Evolutionary conservation across 345 rosid genomes (phyloP).

Genomic region (Aquilaria yunnanensis): DNA sequence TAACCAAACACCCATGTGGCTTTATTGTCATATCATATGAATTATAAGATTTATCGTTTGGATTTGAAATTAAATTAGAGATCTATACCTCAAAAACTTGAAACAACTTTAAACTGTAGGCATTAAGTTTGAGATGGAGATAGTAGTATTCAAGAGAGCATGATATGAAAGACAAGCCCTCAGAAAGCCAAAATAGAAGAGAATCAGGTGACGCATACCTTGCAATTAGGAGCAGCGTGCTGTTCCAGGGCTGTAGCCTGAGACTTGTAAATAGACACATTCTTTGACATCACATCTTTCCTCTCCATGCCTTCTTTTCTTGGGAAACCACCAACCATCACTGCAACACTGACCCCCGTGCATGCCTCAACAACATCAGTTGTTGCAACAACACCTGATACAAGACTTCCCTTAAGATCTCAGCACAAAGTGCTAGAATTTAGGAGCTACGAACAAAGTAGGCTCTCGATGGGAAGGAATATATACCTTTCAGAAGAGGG

Average conservation of each 20-base stretch:
- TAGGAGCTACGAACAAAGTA: no score
- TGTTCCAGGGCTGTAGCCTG: conserved; percentile 96
- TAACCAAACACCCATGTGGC: neutral
- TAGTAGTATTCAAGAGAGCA: no score
- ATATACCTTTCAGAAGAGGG: conserved; percentile 88
- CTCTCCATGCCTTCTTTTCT: conserved; percentile 99
- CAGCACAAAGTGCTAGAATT: neutral
- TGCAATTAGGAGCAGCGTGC: conserved; percentile 94
- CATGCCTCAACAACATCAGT: conserved; percentile 96
- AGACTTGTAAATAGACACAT: conserved; percentile 92
- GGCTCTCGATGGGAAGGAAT: neutral
- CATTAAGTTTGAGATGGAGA: no score
- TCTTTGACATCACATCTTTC: conserved; percentile 97
- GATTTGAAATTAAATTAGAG: no score
- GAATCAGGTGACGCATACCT: conserved; percentile 34
- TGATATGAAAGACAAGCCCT: no score
- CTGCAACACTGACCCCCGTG: conserved; percentile 82
- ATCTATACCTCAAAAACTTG: no score
- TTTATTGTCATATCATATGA: no score
- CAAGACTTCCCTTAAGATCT: neutral
- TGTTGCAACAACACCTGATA: conserved; percentile 93
- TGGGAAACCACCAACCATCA: conserved; percentile 99
- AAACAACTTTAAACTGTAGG: no score
- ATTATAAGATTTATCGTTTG: no score
- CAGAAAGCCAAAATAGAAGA: no score